A percentile compares a stretch with the other conserved stretches of the same genome.
phyloP scores from a whole-genome alignment of 192 early-diverging fungal genomes.

The Anaeromyces robustus region DNA sequence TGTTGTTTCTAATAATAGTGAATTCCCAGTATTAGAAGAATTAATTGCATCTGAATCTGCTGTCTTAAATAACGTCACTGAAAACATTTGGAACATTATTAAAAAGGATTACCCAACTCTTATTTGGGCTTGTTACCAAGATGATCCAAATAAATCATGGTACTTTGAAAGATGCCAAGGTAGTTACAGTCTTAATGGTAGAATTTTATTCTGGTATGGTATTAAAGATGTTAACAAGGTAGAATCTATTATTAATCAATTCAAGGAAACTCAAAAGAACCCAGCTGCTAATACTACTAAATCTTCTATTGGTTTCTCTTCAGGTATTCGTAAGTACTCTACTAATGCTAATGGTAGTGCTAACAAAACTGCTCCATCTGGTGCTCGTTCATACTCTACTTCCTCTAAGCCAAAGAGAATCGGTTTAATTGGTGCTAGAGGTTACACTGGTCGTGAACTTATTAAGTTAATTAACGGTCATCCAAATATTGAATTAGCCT shows the following conservation, averaged over 20 bases:
- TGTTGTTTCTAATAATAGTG: conserved; percentile 31
- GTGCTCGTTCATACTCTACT: conserved; percentile 44
- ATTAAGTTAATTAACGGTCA: conserved; percentile 80
- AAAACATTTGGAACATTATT: conserved; percentile 86
- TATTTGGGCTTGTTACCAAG: conserved; percentile 64
- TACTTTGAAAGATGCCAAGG: conserved; percentile 93
- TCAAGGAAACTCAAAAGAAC: conserved; percentile 12
- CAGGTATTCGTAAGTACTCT: neutral
- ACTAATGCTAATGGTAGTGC: neutral
- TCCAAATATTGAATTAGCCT: conserved; percentile 66
- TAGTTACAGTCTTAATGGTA: conserved; percentile 45
- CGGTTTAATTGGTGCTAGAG: conserved; percentile 92
- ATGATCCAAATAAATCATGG: conserved; percentile 74
- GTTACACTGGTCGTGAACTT: conserved; percentile 90
- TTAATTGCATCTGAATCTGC: conserved; percentile 76
- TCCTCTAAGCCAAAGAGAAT: conserved; percentile 26
- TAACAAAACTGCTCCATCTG: conserved; percentile 11
- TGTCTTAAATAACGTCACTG: conserved; percentile 84
- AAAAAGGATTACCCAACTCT: conserved; percentile 65
- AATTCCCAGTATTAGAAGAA: conserved; percentile 68
- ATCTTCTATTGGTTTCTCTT: neutral
- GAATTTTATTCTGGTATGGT: conserved; percentile 88
- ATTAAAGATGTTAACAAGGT: conserved; percentile 67
- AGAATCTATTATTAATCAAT: conserved; percentile 45
- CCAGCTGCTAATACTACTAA: neutral